phyloP scores from a whole-genome alignment of 2,329 filamentous ascomycete species.

The Claviceps maximensis region DNA sequence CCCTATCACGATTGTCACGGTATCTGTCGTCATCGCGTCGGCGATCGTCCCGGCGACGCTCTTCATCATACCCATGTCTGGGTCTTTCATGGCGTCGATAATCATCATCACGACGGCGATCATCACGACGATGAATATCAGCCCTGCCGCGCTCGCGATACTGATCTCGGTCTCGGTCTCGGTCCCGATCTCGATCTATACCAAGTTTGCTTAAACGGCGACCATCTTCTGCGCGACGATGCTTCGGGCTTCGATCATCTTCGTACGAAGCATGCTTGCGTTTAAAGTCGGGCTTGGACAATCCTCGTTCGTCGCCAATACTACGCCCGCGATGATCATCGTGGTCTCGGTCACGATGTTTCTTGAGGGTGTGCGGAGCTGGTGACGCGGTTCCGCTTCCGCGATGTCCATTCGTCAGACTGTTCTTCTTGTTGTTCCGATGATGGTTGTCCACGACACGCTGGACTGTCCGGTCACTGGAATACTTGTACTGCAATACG shows the following conservation, averaged over 20 bases:
- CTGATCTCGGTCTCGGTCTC: background rate
- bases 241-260: constrained; percentile 29
- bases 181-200: constrained; percentile 17
- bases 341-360: constrained; percentile 34
- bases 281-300: constrained; percentile 42
- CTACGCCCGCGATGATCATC: constrained; percentile 39
- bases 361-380: constrained; percentile 36
- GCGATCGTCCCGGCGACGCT: constrained; percentile 16
- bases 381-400: constrained; percentile 59
- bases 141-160: constrained; percentile 4
- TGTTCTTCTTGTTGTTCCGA: constrained; percentile 76
- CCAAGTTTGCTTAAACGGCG: constrained; percentile 24
- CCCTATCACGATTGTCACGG: constrained; percentile 11
- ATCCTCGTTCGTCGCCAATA: constrained; percentile 36
- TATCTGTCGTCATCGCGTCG: constrained; percentile 11
- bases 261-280: constrained; percentile 44
- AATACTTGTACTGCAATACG: constrained; percentile 79
- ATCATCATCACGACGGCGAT: constrained; percentile 14
- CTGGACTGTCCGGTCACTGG: constrained; percentile 60
- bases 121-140: constrained; percentile 4
- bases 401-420: constrained; percentile 45
- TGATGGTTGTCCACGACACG: constrained; percentile 84
- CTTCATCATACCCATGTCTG: constrained; percentile 21
- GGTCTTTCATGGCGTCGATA: constrained; percentile 20
- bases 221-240: constrained; percentile 27